A percentile compares a stretch with the other conserved stretches of the same genome.
Conservation (phyloP, 1,139 yeast species). For the Candida sp. region DNA sequence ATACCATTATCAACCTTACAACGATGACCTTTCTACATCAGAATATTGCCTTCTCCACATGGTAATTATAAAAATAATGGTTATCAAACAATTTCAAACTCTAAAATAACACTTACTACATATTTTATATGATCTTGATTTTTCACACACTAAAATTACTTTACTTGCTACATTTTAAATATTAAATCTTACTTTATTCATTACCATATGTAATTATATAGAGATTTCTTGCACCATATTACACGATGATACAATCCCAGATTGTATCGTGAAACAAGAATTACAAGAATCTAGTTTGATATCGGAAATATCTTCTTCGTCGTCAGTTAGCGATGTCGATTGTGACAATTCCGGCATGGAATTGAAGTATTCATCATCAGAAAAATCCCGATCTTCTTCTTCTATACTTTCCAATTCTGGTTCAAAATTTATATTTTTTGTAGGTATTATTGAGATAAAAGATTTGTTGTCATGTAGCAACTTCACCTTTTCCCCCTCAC, state of each 20-base stretch:
- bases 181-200: no score
- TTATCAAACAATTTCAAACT: no score
- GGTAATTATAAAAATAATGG: no score
- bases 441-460: slow-evolving; percentile 1
- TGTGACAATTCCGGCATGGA: slow-evolving; percentile 23
- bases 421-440: neutral
- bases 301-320: slow-evolving; percentile 13
- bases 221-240: neutral
- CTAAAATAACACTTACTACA: no score
- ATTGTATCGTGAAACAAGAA: neutral
- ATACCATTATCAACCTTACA: no score
- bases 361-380: slow-evolving; percentile 8
- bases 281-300: neutral
- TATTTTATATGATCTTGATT: no score
- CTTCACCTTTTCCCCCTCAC: neutral
- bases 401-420: slow-evolving; percentile 3
- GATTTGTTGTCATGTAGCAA: slow-evolving; percentile 7
- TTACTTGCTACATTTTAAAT: no score
- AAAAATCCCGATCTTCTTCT: slow-evolving; percentile 10
- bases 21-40: no score
- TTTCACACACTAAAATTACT: no score
- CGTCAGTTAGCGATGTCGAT: slow-evolving; percentile 21
- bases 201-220: neutral
- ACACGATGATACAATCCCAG: neutral
- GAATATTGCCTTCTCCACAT: no score